These are phyloP conservation scores for Trichomonascaceae sp. DNA, from an alignment of 1,139 yeast genomes.

Conservation along the genomic window DNA sequence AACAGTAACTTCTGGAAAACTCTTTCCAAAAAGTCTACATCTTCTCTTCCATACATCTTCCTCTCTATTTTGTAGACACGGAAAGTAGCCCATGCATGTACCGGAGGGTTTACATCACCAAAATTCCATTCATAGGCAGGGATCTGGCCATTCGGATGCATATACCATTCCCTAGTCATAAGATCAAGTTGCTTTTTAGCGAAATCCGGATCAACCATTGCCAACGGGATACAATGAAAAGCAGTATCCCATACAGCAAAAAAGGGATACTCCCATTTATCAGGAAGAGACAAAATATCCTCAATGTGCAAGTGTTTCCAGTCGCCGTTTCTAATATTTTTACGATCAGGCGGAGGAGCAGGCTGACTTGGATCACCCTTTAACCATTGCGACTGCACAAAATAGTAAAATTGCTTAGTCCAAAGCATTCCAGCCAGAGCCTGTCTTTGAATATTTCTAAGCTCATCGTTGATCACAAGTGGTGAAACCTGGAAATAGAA, in stretches of 20 bases:
- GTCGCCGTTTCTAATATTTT: conserved; percentile 75
- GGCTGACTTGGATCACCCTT: conserved; percentile 78
- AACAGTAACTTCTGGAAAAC: conserved; percentile 86
- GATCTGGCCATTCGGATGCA: conserved; percentile 98
- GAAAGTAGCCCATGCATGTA: conserved; percentile 95
- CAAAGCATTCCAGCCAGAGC: conserved; percentile 92
- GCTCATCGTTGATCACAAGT: conserved; percentile 73
- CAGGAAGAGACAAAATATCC: conserved; percentile 86
- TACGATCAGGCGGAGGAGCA: conserved; percentile 74
- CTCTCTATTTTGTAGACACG: conserved; percentile 87
- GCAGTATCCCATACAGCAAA: conserved; percentile 99
- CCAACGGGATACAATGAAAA: conserved; percentile 89
- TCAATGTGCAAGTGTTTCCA: conserved; percentile 91
- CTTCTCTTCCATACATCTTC: conserved; percentile 77
- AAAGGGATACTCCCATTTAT: conserved; percentile 95
- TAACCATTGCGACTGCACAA: conserved; percentile 83
- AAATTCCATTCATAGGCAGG: conserved; percentile 99
- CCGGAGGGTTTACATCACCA: conserved; percentile 94
- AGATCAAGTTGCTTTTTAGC: conserved; percentile 87
- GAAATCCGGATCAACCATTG: conserved; percentile 92
- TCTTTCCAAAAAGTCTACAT: conserved; percentile 77
- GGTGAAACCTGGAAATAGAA: conserved; percentile 91
- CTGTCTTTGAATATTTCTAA: conserved; percentile 84
- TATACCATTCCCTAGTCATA: conserved; percentile 92
- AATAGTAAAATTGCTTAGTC: conserved; percentile 91